These are phyloP conservation scores for Pleurotus tuoliensis DNA, from an alignment of 768 basidiomycete species.

Conservation along the genomic window DNA sequence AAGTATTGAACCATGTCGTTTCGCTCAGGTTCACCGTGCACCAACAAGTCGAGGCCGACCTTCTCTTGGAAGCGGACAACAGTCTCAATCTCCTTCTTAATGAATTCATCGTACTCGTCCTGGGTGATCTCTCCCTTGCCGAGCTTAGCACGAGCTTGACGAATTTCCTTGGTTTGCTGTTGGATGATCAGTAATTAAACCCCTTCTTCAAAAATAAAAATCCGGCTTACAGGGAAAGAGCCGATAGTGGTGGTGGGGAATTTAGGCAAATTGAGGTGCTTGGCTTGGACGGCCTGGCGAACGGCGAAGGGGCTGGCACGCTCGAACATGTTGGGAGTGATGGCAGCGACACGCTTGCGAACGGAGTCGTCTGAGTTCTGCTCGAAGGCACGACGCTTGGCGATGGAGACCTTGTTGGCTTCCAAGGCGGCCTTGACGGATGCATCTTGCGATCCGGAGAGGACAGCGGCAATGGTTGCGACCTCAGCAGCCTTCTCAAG, in stretches of 20 bases:
- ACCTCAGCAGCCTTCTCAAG: constrained; percentile 94
- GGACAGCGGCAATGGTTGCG: constrained; percentile 75
- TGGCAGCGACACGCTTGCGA: constrained; percentile 90
- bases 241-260: constrained; percentile 99
- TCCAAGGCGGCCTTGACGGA: constrained; percentile 71
- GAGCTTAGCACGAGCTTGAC: constrained; percentile 92
- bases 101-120: constrained; percentile 92
- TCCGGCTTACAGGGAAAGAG: constrained; percentile 82
- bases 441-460: constrained; percentile 82
- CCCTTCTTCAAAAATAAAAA: neutral
- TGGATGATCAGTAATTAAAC: constrained; percentile 14
- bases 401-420: constrained; percentile 86
- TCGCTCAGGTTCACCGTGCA: constrained; percentile 98
- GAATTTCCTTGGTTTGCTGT: constrained; percentile 98
- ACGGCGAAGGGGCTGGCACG: constrained; percentile 86
- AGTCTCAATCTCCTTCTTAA: constrained; percentile 93
- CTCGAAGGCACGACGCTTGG: constrained; percentile 94
- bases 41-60: constrained; percentile 92
- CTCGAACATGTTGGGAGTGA: constrained; percentile 81
- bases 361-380: constrained; percentile 88
- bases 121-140: constrained; percentile 85
- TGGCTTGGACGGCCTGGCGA: constrained; percentile 86
- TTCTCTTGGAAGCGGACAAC: constrained; percentile 98
- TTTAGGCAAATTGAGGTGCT: constrained; percentile 86
- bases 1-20: constrained; percentile 99